These are phyloP conservation scores for Exserohilum turcica DNA, from an alignment of 2,329 filamentous ascomycete species.

Conservation along the genomic window DNA sequence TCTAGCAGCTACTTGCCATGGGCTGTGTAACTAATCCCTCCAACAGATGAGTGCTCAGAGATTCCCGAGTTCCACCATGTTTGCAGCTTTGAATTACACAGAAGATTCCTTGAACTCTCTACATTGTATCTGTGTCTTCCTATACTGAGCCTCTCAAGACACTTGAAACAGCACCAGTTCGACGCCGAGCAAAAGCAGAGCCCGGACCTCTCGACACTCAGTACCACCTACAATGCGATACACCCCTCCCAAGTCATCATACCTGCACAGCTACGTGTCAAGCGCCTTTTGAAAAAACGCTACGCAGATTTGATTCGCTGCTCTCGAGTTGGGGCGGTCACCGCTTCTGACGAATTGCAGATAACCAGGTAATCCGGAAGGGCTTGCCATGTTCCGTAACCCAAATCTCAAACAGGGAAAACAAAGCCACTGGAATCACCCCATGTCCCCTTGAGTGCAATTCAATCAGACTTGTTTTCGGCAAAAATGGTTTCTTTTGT, in stretches of 20 bases:
- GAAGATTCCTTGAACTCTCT: background rate
- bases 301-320: background rate
- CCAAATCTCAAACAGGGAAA: background rate
- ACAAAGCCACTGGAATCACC: conserved; percentile 1
- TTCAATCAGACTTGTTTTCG: background rate
- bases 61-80: background rate
- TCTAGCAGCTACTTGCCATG: background rate
- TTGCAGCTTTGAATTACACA: background rate
- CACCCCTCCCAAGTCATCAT: background rate
- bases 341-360: conserved; percentile 5
- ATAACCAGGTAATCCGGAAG: conserved; percentile 1
- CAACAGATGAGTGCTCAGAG: background rate
- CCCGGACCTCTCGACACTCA: background rate
- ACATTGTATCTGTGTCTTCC: background rate
- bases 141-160: background rate
- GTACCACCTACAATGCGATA: background rate
- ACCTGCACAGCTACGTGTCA: background rate
- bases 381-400: conserved; percentile 11
- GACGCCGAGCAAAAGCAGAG: background rate
- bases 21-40: too few relatives aligned
- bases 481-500: background rate
- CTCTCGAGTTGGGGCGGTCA: conserved; percentile 1
- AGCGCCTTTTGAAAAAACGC: background rate
- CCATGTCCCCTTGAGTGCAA: too few relatives aligned
- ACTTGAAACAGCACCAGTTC: background rate